A percentile compares a stretch with the other conserved stretches of the same genome.
These are phyloP conservation scores for Fusarium piperis DNA, from an alignment of 2,329 filamentous ascomycete genomes.

Conservation along the genomic window DNA sequence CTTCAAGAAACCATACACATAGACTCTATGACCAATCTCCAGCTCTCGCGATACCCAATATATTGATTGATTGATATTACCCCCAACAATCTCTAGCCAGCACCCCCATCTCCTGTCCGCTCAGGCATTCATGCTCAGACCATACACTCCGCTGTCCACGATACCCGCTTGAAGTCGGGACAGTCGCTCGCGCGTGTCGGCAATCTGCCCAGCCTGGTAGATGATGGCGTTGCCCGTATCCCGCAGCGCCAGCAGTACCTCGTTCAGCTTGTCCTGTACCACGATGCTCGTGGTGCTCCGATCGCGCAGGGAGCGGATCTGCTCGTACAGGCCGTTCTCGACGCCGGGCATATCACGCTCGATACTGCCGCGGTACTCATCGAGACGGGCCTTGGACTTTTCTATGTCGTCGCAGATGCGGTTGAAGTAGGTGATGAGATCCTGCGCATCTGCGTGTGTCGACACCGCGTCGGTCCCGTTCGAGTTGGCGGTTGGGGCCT, in stretches of 20 bases:
- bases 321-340: slow-evolving; percentile 58
- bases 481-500: slow-evolving; percentile 42
- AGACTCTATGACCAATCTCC: slow-evolving; percentile 1
- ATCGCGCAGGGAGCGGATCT: slow-evolving; percentile 51
- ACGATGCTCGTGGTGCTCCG: slow-evolving; percentile 44
- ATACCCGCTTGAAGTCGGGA: slow-evolving; percentile 54
- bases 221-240: slow-evolving; percentile 55
- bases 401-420: slow-evolving; percentile 55
- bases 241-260: slow-evolving; percentile 50
- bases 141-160: slow-evolving; percentile 50
- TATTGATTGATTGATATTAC: slow-evolving; percentile 21
- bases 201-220: slow-evolving; percentile 54
- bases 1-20: slow-evolving; percentile 4
- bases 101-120: background rate
- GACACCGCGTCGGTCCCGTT: slow-evolving; percentile 47
- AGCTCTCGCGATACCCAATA: slow-evolving; percentile 21
- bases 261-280: slow-evolving; percentile 52
- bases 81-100: background rate
- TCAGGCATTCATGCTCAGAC: slow-evolving; percentile 46
- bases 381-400: slow-evolving; percentile 54
- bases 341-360: slow-evolving; percentile 60
- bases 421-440: slow-evolving; percentile 58
- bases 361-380: slow-evolving; percentile 57
- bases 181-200: slow-evolving; percentile 54
- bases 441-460: slow-evolving; percentile 52